These are phyloP conservation scores for Barbarea vulgaris DNA, from an alignment of 345 rosid species.

Conservation along the genomic window DNA sequence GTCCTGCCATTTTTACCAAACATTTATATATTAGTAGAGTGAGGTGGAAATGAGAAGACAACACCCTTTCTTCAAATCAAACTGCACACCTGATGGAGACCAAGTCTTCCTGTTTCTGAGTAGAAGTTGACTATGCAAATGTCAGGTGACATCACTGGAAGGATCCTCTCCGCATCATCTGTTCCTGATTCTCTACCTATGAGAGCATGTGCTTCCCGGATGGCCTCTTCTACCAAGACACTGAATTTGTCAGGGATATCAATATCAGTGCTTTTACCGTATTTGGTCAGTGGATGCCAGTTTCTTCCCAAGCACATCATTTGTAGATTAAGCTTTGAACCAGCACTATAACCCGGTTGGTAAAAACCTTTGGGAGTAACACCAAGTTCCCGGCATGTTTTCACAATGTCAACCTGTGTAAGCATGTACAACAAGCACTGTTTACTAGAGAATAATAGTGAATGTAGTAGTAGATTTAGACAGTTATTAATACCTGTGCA, in stretches of 20 bases:
- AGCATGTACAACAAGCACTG: slow-evolving; percentile 1
- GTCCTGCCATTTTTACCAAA: slow-evolving; percentile 46
- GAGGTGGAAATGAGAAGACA: background rate
- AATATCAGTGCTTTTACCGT: slow-evolving; percentile 26
- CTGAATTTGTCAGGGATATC: slow-evolving; percentile 46
- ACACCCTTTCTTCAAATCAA: background rate
- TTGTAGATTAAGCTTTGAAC: slow-evolving; percentile 51
- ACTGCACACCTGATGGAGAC: slow-evolving; percentile 63
- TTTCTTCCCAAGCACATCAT: slow-evolving; percentile 70
- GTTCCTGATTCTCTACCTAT: slow-evolving; percentile 21
- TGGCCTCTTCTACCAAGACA: slow-evolving; percentile 48
- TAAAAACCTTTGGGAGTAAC: slow-evolving; percentile 47
- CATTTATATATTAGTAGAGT: background rate
- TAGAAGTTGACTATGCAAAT: slow-evolving; percentile 67
- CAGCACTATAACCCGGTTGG: slow-evolving; percentile 56
- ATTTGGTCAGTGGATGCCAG: slow-evolving; percentile 57
- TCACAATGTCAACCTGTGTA: slow-evolving; percentile 52
- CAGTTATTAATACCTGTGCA: slow-evolving; percentile 49
- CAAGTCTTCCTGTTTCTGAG: slow-evolving; percentile 51
- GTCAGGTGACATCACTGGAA: too few relatives aligned
- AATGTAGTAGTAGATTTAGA: background rate
- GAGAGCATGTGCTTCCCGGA: slow-evolving; percentile 43
- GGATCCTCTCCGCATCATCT: slow-evolving; percentile 40
- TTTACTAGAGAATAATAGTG: background rate
- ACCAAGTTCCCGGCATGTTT: slow-evolving; percentile 52